These are phyloP conservation scores for Jacaranda copaia DNA, from an alignment of 257 asterid species.

Conservation along the genomic window DNA sequence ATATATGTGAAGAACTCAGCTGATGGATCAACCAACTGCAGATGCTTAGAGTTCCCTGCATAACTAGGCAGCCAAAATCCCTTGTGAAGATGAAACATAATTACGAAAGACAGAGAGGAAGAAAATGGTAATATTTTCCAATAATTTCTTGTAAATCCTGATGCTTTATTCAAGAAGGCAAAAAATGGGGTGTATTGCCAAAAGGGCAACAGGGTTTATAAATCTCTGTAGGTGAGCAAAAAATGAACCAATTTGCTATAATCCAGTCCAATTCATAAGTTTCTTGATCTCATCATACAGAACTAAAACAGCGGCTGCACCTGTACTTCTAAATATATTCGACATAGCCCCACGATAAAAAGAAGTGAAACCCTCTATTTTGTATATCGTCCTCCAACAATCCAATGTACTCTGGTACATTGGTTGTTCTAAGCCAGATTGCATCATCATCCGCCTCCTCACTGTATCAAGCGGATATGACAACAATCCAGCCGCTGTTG, in stretches of 20 bases:
- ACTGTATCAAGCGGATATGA: constrained; percentile 96
- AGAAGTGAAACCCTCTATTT: constrained; percentile 71
- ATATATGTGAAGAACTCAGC: not conserved
- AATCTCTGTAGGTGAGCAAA: constrained; percentile 15
- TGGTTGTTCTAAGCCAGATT: constrained; percentile 76
- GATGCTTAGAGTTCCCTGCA: not conserved
- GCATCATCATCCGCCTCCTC: constrained; percentile 99
- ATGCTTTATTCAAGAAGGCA: no score
- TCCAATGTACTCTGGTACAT: constrained; percentile 77
- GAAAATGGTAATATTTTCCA: not conserved
- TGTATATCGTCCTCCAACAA: constrained; percentile 85
- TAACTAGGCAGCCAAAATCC: not conserved
- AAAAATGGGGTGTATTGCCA: not conserved
- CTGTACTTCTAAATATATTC: constrained; percentile 90
- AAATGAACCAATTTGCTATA: constrained; percentile 43
- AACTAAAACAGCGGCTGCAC: constrained; percentile 94
- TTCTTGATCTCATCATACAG: constrained; percentile 92
- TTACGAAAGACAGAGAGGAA: not conserved
- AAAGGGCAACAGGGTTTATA: constrained; percentile 13
- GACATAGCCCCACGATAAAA: constrained; percentile 97
- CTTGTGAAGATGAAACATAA: not conserved
- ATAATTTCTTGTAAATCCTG: not conserved
- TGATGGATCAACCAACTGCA: not conserved
- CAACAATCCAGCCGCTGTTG: constrained; percentile 85
- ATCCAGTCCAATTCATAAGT: constrained; percentile 86